Percentiles rank a stretch among this genome's conserved stretches.
Evolutionary conservation across 441 rosid species (phyloP).

Genomic region (Erodium moschatum): DNA sequence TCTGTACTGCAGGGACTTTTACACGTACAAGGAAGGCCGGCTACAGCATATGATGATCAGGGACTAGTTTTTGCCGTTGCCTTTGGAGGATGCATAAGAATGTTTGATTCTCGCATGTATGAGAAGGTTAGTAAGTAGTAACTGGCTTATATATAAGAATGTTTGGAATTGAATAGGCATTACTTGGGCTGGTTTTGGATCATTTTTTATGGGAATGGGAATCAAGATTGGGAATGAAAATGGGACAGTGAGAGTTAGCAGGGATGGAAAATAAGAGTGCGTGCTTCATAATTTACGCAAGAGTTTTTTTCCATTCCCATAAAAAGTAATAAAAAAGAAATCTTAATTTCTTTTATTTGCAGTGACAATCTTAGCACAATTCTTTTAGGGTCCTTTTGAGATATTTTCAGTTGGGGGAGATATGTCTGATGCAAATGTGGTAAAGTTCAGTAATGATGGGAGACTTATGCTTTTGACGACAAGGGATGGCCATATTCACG

Average conservation of each 20-base stretch:
- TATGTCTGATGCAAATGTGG: constrained; percentile 68
- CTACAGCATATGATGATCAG: constrained; percentile 88
- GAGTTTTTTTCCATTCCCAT: not conserved
- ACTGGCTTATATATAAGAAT: not conserved
- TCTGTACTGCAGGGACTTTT: constrained; percentile 54
- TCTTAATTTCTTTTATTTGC: not conserved
- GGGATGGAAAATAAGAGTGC: not conserved
- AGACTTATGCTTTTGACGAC: too few species aligned
- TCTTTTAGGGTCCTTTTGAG: constrained; percentile 70
- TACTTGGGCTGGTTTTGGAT: too few species aligned
- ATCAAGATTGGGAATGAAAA: too few species aligned
- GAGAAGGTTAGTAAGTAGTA: constrained; percentile 53
- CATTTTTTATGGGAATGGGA: too few species aligned
- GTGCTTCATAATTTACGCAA: not conserved
- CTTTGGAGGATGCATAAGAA: constrained; percentile 78
- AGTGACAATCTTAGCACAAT: constrained; percentile 5
- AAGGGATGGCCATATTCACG: too few species aligned
- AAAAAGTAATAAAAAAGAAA: not conserved
- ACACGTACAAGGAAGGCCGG: constrained; percentile 92
- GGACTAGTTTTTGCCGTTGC: constrained; percentile 83
- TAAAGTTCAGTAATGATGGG: constrained; percentile 90
- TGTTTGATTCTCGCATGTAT: constrained; percentile 83
- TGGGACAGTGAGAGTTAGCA: too few species aligned
- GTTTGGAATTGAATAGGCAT: not conserved
- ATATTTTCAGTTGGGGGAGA: constrained; percentile 80